phyloP scores from a whole-genome alignment of 208 protist genomes.

The Vickermania ingenoplastis region DNA sequence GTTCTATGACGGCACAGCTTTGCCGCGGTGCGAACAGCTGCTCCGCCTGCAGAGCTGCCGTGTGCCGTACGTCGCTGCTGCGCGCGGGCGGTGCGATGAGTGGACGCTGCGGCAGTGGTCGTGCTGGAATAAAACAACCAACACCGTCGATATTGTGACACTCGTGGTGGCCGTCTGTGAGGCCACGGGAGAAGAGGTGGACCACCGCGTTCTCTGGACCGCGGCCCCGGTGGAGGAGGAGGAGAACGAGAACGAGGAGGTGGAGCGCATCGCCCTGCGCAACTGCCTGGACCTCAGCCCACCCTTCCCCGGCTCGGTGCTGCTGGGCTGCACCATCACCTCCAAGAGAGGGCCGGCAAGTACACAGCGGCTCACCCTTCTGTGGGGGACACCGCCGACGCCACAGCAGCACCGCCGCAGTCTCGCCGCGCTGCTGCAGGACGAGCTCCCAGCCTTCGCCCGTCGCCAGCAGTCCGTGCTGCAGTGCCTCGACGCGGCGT shows the following conservation, averaged over 20 bases:
- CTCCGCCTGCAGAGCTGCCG: background rate
- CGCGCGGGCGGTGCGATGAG: background rate
- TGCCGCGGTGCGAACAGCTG: background rate
- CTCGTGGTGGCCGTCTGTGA: conserved; percentile 17
- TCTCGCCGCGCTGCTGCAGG: background rate
- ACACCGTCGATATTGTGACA: conserved; percentile 48
- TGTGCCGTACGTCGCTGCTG: background rate
- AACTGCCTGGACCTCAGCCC: conserved; percentile 30
- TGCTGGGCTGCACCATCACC: conserved; percentile 46
- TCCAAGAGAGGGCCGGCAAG: background rate
- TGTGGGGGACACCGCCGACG: background rate
- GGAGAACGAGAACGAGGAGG: conserved; percentile 2
- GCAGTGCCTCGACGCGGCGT: background rate
- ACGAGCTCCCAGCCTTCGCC: background rate
- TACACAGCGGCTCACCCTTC: background rate
- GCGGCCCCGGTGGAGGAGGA: background rate
- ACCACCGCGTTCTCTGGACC: background rate
- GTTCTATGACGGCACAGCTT: conserved; percentile 28
- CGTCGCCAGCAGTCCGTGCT: background rate
- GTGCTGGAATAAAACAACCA: background rate
- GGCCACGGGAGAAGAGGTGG: conserved; percentile 26
- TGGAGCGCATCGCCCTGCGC: conserved; percentile 31
- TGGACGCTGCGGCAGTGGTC: conserved; percentile 14
- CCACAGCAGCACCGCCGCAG: background rate
- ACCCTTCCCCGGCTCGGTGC: conserved; percentile 28